Percentiles rank a stretch among this genome's conserved stretches.
Conservation (phyloP, 2,329 filamentous ascomycete species). For the Ophiognomonia clavigignenti-juglandacearum region DNA sequence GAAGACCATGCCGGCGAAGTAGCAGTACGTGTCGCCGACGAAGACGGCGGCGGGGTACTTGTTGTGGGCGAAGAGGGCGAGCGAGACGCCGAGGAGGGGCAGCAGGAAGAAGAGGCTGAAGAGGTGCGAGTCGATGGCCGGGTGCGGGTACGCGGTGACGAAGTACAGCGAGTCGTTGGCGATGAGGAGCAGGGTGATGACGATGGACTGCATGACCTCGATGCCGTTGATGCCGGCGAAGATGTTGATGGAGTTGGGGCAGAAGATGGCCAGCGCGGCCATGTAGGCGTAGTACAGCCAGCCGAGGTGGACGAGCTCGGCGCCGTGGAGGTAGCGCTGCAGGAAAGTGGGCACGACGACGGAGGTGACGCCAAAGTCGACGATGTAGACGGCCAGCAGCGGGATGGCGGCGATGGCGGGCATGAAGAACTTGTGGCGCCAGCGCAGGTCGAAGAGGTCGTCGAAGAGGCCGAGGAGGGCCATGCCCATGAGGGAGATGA, state of each 20-base stretch:
- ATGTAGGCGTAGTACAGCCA: slow-evolving; percentile 93
- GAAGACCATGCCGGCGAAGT: slow-evolving; percentile 99
- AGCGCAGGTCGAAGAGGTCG: slow-evolving; percentile 95
- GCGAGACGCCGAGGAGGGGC: slow-evolving; percentile 88
- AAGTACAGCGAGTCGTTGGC: slow-evolving; percentile 89
- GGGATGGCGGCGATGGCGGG: slow-evolving; percentile 90
- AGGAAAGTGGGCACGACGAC: slow-evolving; percentile 87
- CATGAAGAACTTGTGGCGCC: slow-evolving; percentile 98
- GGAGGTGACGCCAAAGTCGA: slow-evolving; percentile 95
- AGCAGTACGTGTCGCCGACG: slow-evolving; percentile 98
- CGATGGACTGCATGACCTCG: slow-evolving; percentile 89
- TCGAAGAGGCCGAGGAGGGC: slow-evolving; percentile 90
- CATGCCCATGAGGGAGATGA: slow-evolving; percentile 87
- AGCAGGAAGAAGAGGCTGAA: slow-evolving; percentile 94
- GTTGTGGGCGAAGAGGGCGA: slow-evolving; percentile 84
- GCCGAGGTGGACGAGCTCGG: slow-evolving; percentile 74
- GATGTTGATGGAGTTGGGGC: slow-evolving; percentile 98
- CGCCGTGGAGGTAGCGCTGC: slow-evolving; percentile 68
- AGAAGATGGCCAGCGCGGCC: slow-evolving; percentile 94
- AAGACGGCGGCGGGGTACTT: slow-evolving; percentile 95
- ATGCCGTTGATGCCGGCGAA: slow-evolving; percentile 99
- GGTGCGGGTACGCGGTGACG: slow-evolving; percentile 77
- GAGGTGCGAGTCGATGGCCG: slow-evolving; percentile 90
- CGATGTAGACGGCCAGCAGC: slow-evolving; percentile 93
- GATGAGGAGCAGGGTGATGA: slow-evolving; percentile 78